A percentile compares a stretch with the other conserved stretches of the same genome.
Evolutionary conservation across 2,329 filamentous ascomycete genomes (phyloP).

Genomic region (Calcarisporium arbuscula): DNA sequence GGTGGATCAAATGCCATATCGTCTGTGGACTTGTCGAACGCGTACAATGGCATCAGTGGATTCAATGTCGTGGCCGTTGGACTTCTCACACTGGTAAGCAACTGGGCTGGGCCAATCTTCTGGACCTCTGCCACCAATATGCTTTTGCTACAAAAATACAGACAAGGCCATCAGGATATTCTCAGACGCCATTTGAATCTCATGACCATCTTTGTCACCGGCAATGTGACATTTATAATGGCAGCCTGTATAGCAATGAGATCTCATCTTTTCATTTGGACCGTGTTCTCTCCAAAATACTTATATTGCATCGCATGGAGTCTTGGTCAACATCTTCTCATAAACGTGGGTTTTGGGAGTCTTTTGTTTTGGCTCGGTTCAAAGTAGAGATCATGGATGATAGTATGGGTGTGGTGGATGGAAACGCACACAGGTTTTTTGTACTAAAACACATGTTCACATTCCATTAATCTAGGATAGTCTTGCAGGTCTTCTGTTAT

Average conservation of each 20-base stretch:
- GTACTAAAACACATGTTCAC: too few relatives aligned
- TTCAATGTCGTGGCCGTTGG: slow-evolving; percentile 82
- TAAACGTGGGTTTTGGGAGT: slow-evolving; percentile 61
- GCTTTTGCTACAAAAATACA: slow-evolving; percentile 41
- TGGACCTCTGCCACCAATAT: slow-evolving; percentile 66
- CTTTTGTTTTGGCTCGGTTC: slow-evolving; percentile 48
- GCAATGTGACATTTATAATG: slow-evolving; percentile 71
- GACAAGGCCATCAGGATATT: slow-evolving; percentile 19
- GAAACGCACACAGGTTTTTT: too few relatives aligned
- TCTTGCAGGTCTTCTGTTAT: too few relatives aligned
- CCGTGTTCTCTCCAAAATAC: slow-evolving; percentile 95
- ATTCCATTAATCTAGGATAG: too few relatives aligned
- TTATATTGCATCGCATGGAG: slow-evolving; percentile 89
- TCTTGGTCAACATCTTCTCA: slow-evolving; percentile 68
- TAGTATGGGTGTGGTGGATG: too few relatives aligned
- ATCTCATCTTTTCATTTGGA: slow-evolving; percentile 96
- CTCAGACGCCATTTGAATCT: slow-evolving; percentile 51
- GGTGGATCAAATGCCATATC: slow-evolving; percentile 93
- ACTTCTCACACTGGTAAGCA: slow-evolving; percentile 74
- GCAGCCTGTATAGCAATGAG: slow-evolving; percentile 75
- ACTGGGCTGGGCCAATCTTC: slow-evolving; percentile 89
- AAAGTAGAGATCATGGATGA: too few relatives aligned
- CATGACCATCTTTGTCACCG: slow-evolving; percentile 64
- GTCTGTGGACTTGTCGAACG: slow-evolving; percentile 87
- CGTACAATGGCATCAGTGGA: slow-evolving; percentile 82